Conservation (phyloP, 192 early-diverging fungal species). For the Ambispora gerdemannii region DNA sequence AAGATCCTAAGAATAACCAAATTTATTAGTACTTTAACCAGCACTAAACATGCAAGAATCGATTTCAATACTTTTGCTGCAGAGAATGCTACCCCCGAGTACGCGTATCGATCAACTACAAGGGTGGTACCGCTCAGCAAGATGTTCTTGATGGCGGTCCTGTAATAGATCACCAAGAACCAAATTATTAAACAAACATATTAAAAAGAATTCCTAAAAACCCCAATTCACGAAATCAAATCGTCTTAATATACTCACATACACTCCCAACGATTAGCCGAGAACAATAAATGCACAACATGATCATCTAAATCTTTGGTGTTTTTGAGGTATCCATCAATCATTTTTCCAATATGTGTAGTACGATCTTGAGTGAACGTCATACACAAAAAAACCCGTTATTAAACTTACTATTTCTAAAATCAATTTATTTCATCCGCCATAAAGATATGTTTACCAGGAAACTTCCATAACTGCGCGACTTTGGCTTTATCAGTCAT, state of each 20-base stretch:
- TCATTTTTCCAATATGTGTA: constrained; percentile 88
- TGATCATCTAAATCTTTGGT: constrained; percentile 69
- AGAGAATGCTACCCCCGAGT: constrained; percentile 91
- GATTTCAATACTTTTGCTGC: constrained; percentile 79
- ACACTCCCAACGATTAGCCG: constrained; percentile 93
- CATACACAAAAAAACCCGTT: background rate
- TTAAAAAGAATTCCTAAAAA: constrained; percentile 8
- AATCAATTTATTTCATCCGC: constrained; percentile 2
- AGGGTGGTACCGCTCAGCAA: constrained; percentile 60
- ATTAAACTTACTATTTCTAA: background rate
- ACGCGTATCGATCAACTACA: constrained; percentile 93
- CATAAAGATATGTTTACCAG: constrained; percentile 59
- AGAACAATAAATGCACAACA: constrained; percentile 90
- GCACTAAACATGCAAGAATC: background rate
- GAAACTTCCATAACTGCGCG: constrained; percentile 71
- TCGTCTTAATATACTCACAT: constrained; percentile 49
- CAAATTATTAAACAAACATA: background rate
- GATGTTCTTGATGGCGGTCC: constrained; percentile 16
- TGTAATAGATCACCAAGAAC: background rate
- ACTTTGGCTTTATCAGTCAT: no score
- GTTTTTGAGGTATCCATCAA: constrained; percentile 78
- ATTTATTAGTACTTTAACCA: background rate
- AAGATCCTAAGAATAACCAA: constrained; percentile 49
- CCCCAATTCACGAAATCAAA: background rate
- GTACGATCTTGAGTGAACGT: constrained; percentile 63